Percentiles rank a stretch among this genome's conserved stretches.
Evolutionary conservation across 805 yeast species (phyloP).

Genomic region (Wickerhamomyces canadensis): DNA sequence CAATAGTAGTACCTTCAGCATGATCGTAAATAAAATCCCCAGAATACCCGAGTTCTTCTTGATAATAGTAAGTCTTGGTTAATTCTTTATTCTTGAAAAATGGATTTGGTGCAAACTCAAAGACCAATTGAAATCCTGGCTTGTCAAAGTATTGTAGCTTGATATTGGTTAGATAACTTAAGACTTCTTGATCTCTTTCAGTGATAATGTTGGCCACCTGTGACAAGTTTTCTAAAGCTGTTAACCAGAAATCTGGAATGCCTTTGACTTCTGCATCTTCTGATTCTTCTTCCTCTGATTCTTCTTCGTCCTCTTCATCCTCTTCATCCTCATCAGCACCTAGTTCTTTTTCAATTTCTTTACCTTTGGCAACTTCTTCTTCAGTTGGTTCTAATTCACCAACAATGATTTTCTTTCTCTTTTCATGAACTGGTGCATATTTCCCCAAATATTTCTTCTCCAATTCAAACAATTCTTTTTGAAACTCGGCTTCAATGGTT

Average conservation of each 20-base stretch:
- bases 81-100: slow-evolving; percentile 69
- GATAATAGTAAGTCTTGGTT: slow-evolving; percentile 87
- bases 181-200: slow-evolving; percentile 84
- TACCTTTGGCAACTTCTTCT: slow-evolving; percentile 77
- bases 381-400: slow-evolving; percentile 75
- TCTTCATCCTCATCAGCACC: slow-evolving; percentile 38
- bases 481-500: slow-evolving; percentile 85
- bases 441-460: slow-evolving; percentile 72
- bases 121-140: slow-evolving; percentile 86
- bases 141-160: slow-evolving; percentile 71
- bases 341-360: slow-evolving; percentile 56
- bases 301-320: slow-evolving; percentile 37
- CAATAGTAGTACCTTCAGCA: slow-evolving; percentile 84
- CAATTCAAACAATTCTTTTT: slow-evolving; percentile 77
- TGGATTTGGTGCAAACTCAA: slow-evolving; percentile 72
- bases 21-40: slow-evolving; percentile 97
- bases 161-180: slow-evolving; percentile 62
- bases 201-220: slow-evolving; percentile 79
- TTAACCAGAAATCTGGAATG: slow-evolving; percentile 94
- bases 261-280: slow-evolving; percentile 51
- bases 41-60: slow-evolving; percentile 86
- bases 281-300: slow-evolving; percentile 39
- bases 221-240: slow-evolving; percentile 84
- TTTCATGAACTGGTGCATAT: slow-evolving; percentile 71
- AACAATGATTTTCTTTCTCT: slow-evolving; percentile 63